Evolutionary conservation across 208 protist genomes (phyloP).

Genomic region (Porcisia deanei): DNA sequence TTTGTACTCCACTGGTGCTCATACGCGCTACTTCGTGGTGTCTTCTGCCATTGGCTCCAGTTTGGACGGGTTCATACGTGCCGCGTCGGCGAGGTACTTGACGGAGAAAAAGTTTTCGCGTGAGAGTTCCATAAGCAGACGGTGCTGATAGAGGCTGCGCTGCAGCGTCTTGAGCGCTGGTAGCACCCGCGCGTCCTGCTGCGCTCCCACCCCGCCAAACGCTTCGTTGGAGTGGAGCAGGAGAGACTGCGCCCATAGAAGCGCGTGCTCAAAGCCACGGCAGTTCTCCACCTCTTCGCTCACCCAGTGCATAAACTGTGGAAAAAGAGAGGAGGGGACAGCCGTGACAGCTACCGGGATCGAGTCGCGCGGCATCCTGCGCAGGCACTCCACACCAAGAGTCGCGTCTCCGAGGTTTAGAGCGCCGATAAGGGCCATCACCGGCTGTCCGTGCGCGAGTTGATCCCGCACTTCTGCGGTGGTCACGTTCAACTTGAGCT

Average conservation of each 20-base stretch:
- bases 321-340: slow-evolving; percentile 65
- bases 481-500: slow-evolving; percentile 69
- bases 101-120: slow-evolving; percentile 90
- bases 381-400: slow-evolving; percentile 80
- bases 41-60: slow-evolving; percentile 36
- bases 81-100: slow-evolving; percentile 80
- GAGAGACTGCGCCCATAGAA: slow-evolving; percentile 87
- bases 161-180: slow-evolving; percentile 74
- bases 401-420: slow-evolving; percentile 77
- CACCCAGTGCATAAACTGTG: slow-evolving; percentile 78
- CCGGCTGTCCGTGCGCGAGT: slow-evolving; percentile 49
- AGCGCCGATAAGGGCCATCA: slow-evolving; percentile 80
- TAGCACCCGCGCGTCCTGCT: slow-evolving; percentile 38
- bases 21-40: slow-evolving; percentile 5
- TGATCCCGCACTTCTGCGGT: slow-evolving; percentile 57
- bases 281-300: slow-evolving; percentile 76
- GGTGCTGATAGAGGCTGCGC: slow-evolving; percentile 67
- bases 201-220: slow-evolving; percentile 50
- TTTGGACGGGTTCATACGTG: slow-evolving; percentile 58
- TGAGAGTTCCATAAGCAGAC: slow-evolving; percentile 61
- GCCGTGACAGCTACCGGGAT: slow-evolving; percentile 86
- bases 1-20: neutral
- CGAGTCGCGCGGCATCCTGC: slow-evolving; percentile 65
- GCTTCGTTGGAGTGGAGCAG: slow-evolving; percentile 80
- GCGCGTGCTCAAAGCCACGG: slow-evolving; percentile 62